These are phyloP conservation scores for Lagenaria siceraria DNA, from an alignment of 306 rosid species.

Conservation along the genomic window DNA sequence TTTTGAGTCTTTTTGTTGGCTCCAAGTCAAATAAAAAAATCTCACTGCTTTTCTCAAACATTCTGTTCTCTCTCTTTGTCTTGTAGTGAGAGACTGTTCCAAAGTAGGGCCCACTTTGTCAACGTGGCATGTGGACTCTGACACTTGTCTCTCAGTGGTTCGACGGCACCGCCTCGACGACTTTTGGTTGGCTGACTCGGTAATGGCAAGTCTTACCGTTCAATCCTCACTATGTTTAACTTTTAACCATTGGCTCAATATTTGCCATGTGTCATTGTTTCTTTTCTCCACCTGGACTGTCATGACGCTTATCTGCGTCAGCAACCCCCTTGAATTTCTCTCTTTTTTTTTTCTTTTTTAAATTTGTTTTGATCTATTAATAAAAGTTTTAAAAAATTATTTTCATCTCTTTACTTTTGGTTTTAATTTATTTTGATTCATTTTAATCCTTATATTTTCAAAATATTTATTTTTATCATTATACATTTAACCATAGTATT, in stretches of 20 bases:
- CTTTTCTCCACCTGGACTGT: neutral
- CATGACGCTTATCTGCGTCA: neutral
- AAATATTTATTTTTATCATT: too few relatives aligned
- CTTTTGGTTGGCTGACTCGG: neutral
- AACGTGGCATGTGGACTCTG: constrained; percentile 13
- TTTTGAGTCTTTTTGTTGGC: neutral
- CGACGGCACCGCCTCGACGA: constrained; percentile 29
- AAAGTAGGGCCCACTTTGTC: constrained; percentile 5
- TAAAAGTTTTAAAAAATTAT: too few relatives aligned
- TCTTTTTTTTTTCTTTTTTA: too few relatives aligned
- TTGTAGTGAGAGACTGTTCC: constrained; percentile 6
- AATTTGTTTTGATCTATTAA: too few relatives aligned
- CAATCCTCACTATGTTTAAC: neutral
- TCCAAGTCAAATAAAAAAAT: neutral
- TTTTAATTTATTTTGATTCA: too few relatives aligned
- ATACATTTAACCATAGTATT: too few relatives aligned
- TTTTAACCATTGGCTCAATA: neutral
- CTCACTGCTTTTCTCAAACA: neutral
- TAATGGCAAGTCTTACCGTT: neutral
- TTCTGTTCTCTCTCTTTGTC: neutral
- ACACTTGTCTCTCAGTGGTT: constrained; percentile 18
- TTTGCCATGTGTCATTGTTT: neutral
- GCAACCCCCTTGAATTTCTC: neutral
- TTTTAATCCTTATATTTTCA: too few relatives aligned
- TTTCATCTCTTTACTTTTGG: too few relatives aligned